Conservation (phyloP, 306 rosid species). For the Vigna reflexopilosa region DNA sequence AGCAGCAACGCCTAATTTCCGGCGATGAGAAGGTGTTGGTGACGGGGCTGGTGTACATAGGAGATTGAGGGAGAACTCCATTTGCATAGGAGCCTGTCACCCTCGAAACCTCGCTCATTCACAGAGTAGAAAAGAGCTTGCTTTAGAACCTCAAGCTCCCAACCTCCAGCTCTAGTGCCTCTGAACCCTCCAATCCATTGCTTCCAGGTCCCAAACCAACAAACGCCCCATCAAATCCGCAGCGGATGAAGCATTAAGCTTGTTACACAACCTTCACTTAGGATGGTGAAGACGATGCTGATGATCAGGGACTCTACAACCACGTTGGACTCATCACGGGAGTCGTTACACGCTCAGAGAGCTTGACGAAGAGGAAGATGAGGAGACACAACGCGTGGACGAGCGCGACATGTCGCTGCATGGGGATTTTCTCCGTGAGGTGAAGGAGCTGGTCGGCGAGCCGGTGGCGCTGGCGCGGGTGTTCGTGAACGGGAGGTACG, state of each 20-base stretch:
- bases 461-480: constrained; percentile 59
- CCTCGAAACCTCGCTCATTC: too few species aligned
- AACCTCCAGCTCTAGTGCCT: constrained; percentile 51
- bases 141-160: constrained; percentile 27
- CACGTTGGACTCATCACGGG: too few species aligned
- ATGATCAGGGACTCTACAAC: too few species aligned
- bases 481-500: constrained; percentile 84
- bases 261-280: constrained; percentile 57
- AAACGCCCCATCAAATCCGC: constrained; percentile 63
- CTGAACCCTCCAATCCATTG: constrained; percentile 57
- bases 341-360: too few species aligned
- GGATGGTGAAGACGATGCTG: too few species aligned
- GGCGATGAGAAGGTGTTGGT: too few species aligned
- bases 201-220: constrained; percentile 66
- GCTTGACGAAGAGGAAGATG: too few species aligned
- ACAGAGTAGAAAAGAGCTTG: too few species aligned
- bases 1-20: too few species aligned
- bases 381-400: constrained; percentile 69
- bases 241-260: constrained; percentile 67
- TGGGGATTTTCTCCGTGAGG: constrained; percentile 70
- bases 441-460: constrained; percentile 54
- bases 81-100: too few species aligned
- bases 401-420: constrained; percentile 94
- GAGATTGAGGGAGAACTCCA: too few species aligned
- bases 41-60: too few species aligned